Conservation (phyloP, 164 flowering plant genomes). For the Stephania yunnanensis region DNA sequence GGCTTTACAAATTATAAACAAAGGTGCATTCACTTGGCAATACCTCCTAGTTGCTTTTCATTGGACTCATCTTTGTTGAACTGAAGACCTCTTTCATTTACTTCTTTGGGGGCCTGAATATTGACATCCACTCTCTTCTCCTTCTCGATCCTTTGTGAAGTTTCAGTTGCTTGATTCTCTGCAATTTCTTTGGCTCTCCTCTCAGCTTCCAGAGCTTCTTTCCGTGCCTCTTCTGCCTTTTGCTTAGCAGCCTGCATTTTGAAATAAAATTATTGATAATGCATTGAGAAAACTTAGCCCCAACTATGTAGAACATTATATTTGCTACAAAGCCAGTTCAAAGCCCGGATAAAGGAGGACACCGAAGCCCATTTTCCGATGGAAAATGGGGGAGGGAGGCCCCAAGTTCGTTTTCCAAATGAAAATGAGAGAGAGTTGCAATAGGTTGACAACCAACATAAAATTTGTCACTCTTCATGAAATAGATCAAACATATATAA, state of each 20-base stretch:
- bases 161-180: constrained; percentile 39
- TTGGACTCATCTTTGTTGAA: constrained; percentile 2
- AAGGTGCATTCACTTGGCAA: background rate
- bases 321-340: no score
- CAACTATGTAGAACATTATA: no score
- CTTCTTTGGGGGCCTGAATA: constrained; percentile 21
- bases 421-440: no score
- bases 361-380: no score
- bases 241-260: constrained; percentile 27
- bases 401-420: no score
- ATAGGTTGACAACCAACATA: no score
- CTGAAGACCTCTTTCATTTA: constrained; percentile 9
- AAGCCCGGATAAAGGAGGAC: no score
- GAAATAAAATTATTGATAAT: constrained; percentile 1
- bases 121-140: constrained; percentile 7
- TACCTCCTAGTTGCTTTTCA: constrained; percentile 36
- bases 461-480: no score
- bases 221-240: constrained; percentile 58
- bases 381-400: no score
- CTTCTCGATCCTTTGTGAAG: constrained; percentile 16
- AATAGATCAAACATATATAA: no score
- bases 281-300: background rate
- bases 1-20: background rate
- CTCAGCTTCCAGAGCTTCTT: constrained; percentile 62
- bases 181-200: constrained; percentile 64